Percentiles rank a stretch among this genome's conserved stretches.
phyloP scores from a whole-genome alignment of 2,329 filamentous ascomycete genomes.

The Westerdykella sp. region DNA sequence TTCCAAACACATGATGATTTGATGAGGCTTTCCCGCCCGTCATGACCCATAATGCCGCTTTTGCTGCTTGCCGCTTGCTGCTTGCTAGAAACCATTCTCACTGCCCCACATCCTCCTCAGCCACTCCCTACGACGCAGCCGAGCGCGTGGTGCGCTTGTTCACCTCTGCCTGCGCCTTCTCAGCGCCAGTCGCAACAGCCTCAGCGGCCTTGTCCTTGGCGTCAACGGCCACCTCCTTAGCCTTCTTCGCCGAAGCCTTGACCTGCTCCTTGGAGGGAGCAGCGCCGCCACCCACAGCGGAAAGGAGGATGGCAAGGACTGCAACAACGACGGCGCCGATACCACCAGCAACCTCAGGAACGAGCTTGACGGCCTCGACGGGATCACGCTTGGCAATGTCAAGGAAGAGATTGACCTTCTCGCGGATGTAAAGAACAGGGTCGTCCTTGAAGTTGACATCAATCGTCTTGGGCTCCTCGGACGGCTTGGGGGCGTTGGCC shows the following conservation, averaged over 20 bases:
- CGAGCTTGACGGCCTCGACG: constrained; percentile 75
- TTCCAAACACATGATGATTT: constrained; percentile 12
- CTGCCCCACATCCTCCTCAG: neutral
- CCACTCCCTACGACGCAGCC: constrained; percentile 21
- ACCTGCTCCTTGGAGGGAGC: constrained; percentile 58
- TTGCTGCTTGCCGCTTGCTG: neutral
- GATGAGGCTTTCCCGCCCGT: neutral
- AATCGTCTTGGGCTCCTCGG: constrained; percentile 57
- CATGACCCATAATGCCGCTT: neutral
- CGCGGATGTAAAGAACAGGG: constrained; percentile 77
- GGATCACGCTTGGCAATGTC: constrained; percentile 78
- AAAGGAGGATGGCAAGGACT: constrained; percentile 61
- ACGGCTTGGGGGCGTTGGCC: constrained; percentile 69
- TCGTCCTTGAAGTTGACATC: constrained; percentile 88
- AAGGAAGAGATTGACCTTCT: constrained; percentile 91
- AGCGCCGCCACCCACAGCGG: constrained; percentile 62
- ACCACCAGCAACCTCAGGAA: constrained; percentile 84
- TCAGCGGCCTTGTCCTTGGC: constrained; percentile 66
- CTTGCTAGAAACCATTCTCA: neutral
- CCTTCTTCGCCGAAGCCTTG: constrained; percentile 68
- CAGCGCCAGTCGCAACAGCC: constrained; percentile 54
- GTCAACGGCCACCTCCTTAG: constrained; percentile 63
- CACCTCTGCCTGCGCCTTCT: constrained; percentile 67
- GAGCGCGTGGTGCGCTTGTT: constrained; percentile 55
- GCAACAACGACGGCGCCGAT: constrained; percentile 65